Percentiles rank a stretch among this genome's conserved stretches.
phyloP scores from a whole-genome alignment of 2,329 filamentous ascomycete species.

The Paracorniculantispora psalliotae region DNA sequence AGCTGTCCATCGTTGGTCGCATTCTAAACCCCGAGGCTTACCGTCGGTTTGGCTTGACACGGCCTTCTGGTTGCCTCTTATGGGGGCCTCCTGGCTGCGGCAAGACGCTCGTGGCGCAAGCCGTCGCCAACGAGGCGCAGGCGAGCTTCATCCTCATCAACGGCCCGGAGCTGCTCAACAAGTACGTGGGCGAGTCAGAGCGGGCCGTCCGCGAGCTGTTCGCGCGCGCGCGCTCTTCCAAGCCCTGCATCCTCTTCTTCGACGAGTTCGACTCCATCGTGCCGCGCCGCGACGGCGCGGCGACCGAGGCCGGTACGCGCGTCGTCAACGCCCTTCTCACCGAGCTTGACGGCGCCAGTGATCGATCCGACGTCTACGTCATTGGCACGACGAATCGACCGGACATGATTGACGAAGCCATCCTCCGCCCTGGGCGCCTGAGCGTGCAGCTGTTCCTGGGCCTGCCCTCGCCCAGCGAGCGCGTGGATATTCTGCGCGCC shows the following conservation, averaged over 20 bases:
- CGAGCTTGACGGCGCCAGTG: slow-evolving; percentile 81
- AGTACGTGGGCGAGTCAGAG: slow-evolving; percentile 95
- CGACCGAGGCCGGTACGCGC: slow-evolving; percentile 72
- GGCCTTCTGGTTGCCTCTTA: slow-evolving; percentile 81
- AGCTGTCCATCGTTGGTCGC: slow-evolving; percentile 81
- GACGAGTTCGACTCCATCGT: slow-evolving; percentile 94
- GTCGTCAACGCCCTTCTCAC: slow-evolving; percentile 95
- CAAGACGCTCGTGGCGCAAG: slow-evolving; percentile 93
- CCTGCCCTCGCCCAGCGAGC: slow-evolving; percentile 70
- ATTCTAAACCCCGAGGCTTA: slow-evolving; percentile 80
- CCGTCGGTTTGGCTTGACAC: slow-evolving; percentile 68
- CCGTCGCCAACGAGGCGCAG: slow-evolving; percentile 89
- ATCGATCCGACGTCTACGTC: slow-evolving; percentile 81
- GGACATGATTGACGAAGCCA: slow-evolving; percentile 93
- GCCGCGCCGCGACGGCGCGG: slow-evolving; percentile 74
- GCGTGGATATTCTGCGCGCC: slow-evolving; percentile 79
- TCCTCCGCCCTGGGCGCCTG: slow-evolving; percentile 85
- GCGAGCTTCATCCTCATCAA: slow-evolving; percentile 99
- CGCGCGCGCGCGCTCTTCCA: slow-evolving; percentile 74
- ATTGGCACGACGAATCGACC: slow-evolving; percentile 93
- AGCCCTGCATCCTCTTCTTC: slow-evolving; percentile 95
- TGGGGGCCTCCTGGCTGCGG: slow-evolving; percentile 97
- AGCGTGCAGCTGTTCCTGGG: slow-evolving; percentile 88
- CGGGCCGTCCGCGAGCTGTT: slow-evolving; percentile 90
- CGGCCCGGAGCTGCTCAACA: slow-evolving; percentile 92